Percentiles rank a stretch among this genome's conserved stretches.
Evolutionary conservation across 2,329 filamentous ascomycete genomes (phyloP).

Genomic region (Neofusicoccum umdonicola): DNA sequence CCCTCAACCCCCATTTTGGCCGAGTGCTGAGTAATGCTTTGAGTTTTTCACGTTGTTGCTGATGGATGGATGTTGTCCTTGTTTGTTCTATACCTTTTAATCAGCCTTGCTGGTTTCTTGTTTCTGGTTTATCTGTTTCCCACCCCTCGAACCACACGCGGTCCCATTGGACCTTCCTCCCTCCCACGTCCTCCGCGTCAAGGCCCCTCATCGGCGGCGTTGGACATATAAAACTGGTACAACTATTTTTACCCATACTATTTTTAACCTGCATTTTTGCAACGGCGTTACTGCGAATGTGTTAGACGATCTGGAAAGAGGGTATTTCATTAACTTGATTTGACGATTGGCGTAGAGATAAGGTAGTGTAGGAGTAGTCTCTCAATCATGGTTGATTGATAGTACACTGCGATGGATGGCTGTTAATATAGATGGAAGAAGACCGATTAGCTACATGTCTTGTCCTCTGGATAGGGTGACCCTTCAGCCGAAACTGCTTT

Average conservation of each 20-base stretch:
- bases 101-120: slow-evolving; percentile 9
- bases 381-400: background rate
- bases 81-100: slow-evolving; percentile 10
- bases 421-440: background rate
- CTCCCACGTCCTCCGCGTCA: background rate
- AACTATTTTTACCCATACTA: background rate
- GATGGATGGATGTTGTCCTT: slow-evolving; percentile 8
- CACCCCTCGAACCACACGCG: background rate
- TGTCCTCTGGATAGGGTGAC: too few relatives aligned
- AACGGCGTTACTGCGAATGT: slow-evolving; percentile 6
- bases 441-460: background rate
- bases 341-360: background rate
- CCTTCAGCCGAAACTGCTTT: too few relatives aligned
- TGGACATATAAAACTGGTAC: background rate
- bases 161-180: background rate
- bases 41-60: background rate
- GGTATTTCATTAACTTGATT: background rate
- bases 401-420: background rate
- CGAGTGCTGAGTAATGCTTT: background rate
- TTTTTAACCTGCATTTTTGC: background rate
- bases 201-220: background rate
- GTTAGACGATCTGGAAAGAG: slow-evolving; percentile 3
- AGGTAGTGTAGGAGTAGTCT: background rate
- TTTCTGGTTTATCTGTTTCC: background rate
- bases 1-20: background rate